phyloP scores from a whole-genome alignment of 768 basidiomycete species.

The Mycena epipterygia region DNA sequence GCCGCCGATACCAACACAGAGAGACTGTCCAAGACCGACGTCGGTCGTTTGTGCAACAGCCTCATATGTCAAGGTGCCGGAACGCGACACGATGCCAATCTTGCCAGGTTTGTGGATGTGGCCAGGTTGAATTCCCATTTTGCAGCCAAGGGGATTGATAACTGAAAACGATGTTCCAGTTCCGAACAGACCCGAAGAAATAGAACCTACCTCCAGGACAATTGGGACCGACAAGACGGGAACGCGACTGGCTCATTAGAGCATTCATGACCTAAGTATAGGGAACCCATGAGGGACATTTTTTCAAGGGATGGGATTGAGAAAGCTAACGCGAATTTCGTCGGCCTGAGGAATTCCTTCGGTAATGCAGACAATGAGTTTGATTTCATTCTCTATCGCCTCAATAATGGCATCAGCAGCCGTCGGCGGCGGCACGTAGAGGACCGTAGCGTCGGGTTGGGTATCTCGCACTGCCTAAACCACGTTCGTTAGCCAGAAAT shows the following conservation, averaged over 20 bases:
- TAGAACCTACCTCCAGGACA: slow-evolving; percentile 83
- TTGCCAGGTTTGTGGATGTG: slow-evolving; percentile 98
- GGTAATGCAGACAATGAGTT: slow-evolving; percentile 97
- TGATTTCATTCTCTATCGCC: slow-evolving; percentile 98
- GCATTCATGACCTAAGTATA: slow-evolving; percentile 86
- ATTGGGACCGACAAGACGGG: slow-evolving; percentile 97
- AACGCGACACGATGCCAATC: slow-evolving; percentile 96
- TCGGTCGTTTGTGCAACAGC: slow-evolving; percentile 97
- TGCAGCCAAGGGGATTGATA: slow-evolving; percentile 97
- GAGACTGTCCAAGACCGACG: slow-evolving; percentile 95
- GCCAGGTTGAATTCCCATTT: slow-evolving; percentile 99
- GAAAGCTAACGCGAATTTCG: slow-evolving; percentile 83
- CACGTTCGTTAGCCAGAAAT: slow-evolving; percentile 21
- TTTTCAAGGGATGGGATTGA: background rate
- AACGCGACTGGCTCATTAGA: slow-evolving; percentile 92
- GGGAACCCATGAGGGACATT: slow-evolving; percentile 5
- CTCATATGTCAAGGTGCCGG: slow-evolving; percentile 97
- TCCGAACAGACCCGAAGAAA: background rate
- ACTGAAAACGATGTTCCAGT: slow-evolving; percentile 54
- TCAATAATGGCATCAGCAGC: slow-evolving; percentile 99
- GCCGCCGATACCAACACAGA: slow-evolving; percentile 98
- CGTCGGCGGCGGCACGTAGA: slow-evolving; percentile 97
- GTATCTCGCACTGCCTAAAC: slow-evolving; percentile 86
- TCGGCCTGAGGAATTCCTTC: slow-evolving; percentile 99
- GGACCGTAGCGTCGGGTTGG: slow-evolving; percentile 92